phyloP scores from a whole-genome alignment of 2,329 filamentous ascomycete genomes.

The Endoconidiophora laricicola region DNA sequence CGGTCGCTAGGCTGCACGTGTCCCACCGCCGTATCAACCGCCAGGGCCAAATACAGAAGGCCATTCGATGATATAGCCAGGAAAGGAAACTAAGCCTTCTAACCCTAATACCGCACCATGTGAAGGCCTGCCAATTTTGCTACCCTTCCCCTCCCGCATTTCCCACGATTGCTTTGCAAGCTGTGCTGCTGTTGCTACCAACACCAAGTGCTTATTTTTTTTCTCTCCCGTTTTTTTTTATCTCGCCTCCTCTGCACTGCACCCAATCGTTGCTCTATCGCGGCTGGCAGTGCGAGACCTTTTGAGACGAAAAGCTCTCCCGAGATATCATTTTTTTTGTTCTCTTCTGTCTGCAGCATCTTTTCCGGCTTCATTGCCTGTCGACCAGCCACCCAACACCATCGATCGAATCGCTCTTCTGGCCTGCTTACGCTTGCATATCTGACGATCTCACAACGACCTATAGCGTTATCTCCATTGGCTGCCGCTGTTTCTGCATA shows the following conservation, averaged over 20 bases:
- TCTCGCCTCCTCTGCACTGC: conserved; percentile 1
- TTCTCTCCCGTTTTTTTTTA: background rate
- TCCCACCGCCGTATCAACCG: no score
- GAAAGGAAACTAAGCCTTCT: background rate
- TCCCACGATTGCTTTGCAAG: background rate
- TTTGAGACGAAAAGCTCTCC: no score
- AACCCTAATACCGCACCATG: background rate
- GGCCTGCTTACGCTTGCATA: no score
- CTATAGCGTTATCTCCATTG: no score
- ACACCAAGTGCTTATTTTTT: background rate
- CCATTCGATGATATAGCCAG: no score
- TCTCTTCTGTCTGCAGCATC: no score
- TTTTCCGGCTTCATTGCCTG: background rate
- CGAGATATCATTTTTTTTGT: conserved; percentile 3
- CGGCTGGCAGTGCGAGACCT: conserved; percentile 1
- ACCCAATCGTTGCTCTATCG: conserved; percentile 3
- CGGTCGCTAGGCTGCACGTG: no score
- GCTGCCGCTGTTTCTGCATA: no score
- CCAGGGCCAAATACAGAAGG: no score
- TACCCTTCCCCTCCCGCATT: background rate
- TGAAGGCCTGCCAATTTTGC: background rate
- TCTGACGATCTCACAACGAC: no score
- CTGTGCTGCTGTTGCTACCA: background rate
- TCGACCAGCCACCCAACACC: background rate
- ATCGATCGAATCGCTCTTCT: background rate